A percentile compares a stretch with the other conserved stretches of the same genome.
Conservation (phyloP, 2,329 filamentous ascomycete species). For the Chrysoporthe austroafricana region DNA sequence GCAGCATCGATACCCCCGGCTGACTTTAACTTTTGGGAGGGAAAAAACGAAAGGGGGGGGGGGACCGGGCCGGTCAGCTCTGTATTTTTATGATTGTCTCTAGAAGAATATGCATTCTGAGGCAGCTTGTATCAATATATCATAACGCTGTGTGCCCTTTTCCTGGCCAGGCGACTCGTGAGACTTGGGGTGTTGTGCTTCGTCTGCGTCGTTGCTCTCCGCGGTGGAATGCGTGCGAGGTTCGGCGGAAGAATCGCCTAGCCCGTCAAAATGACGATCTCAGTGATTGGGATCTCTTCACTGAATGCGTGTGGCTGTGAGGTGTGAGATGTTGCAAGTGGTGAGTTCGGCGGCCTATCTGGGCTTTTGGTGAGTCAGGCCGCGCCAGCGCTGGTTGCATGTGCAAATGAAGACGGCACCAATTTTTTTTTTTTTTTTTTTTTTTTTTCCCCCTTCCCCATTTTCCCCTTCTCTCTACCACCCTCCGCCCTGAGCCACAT, state of each 20-base stretch:
- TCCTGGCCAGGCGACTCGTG: background rate
- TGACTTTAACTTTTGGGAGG: constrained; percentile 14
- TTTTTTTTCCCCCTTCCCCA: no score
- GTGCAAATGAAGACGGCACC: background rate
- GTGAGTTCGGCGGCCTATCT: background rate
- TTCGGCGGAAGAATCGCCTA: background rate
- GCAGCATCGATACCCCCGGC: constrained; percentile 24
- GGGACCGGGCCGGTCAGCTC: background rate
- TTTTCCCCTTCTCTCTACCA: no score
- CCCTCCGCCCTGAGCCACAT: no score
- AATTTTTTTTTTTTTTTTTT: background rate
- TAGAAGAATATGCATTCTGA: constrained; percentile 10
- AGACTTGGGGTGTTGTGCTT: background rate
- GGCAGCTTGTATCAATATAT: constrained; percentile 26
- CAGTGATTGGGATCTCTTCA: background rate
- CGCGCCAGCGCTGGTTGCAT: background rate
- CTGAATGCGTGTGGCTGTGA: background rate
- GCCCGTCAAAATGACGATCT: background rate
- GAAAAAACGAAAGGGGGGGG: background rate
- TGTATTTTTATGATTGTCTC: constrained; percentile 3
- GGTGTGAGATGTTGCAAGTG: background rate
- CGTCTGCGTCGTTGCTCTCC: background rate
- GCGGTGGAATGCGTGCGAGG: no score
- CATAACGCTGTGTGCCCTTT: constrained; percentile 10
- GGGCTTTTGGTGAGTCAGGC: constrained; percentile 1